Base-by-base conservation (phyloP, 1,284 basidiomycete genomes). In the Leccinum angustisporum region DNA sequence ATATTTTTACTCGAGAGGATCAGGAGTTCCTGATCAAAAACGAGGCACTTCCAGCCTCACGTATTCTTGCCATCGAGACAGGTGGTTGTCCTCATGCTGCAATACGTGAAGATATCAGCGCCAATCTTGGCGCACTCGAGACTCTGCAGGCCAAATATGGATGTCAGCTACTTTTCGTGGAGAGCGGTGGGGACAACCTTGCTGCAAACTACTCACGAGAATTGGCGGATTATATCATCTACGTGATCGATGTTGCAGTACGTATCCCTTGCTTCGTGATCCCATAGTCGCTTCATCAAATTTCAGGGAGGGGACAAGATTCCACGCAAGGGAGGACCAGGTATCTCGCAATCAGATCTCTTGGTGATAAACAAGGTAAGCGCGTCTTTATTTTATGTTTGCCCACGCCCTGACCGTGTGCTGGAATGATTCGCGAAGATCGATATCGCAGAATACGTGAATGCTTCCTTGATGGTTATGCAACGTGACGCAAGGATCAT, bases 1-100 rank as follows among this genome's bases (percentile, higher is more conserved):
- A 98, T 77, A 98, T 98, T 72, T 97, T 98, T 78, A 99, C 97
- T 46, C 85, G 90, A 27, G 97, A 99, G 76, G 97, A 99, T 74
- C 95, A 97, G 75, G 96, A 99, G 74, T 99, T 99, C 76, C 81
- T 99, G 40, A 97, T 98, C 72, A 88, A 87, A 67, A 94, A 98
- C 78, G 84, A 91, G 59, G 97, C 97, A 0, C 85, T 99, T 4
- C 88, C 92, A 0, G 77, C 88, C 3, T 86, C 86, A 40, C 90
- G 97, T 48, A 98, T 99, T 69, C 86, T 94, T 25, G 95, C 97
- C 0, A 97, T 99, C 68, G 97, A 99, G 79, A 99, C 97, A 0
- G 92, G 95, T 43, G 95, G 95, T 1, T 98, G 95, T 76, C 95
- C 95, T 1, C 95, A 97, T 74, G 95, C 95, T 2, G 95, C 95